These are phyloP conservation scores for Melaleuca alternifolia DNA, from an alignment of 345 rosid genomes.

Conservation along the genomic window DNA sequence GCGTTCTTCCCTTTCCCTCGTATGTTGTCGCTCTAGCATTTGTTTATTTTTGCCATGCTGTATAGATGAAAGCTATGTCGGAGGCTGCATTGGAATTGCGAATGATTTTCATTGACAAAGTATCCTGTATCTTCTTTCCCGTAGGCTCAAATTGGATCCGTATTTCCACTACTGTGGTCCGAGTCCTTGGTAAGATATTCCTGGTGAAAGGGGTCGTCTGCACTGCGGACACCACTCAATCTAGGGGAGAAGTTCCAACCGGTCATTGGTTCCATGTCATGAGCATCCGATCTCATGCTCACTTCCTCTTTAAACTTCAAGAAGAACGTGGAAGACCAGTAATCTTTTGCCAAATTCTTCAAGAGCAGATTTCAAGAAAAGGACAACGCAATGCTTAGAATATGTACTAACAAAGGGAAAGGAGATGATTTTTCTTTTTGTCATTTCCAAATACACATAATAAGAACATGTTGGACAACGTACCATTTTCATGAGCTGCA, in stretches of 20 bases:
- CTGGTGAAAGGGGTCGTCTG: constrained; percentile 77
- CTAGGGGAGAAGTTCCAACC: constrained; percentile 71
- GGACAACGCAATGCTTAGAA: neutral
- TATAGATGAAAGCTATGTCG: neutral
- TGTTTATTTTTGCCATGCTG: neutral
- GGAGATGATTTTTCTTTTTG: neutral
- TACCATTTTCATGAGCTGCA: constrained; percentile 83
- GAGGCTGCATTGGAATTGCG: neutral
- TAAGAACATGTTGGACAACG: neutral
- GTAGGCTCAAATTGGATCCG: neutral
- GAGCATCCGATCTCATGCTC: constrained; percentile 18
- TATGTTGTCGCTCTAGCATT: neutral
- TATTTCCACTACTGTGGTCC: neutral
- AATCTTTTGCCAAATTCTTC: constrained; percentile 75
- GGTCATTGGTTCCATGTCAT: constrained; percentile 34
- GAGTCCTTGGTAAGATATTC: constrained; percentile 46
- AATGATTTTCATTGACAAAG: neutral
- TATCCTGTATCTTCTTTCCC: neutral
- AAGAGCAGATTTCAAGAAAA: neutral
- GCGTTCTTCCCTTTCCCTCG: neutral
- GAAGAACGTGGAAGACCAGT: constrained; percentile 72
- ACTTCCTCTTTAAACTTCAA: constrained; percentile 76
- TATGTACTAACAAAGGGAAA: neutral
- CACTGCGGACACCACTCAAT: constrained; percentile 59
- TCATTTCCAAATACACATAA: neutral